phyloP scores from a whole-genome alignment of 202 grass and related monocot species.

The Thinopyrum obtusiflorum region DNA sequence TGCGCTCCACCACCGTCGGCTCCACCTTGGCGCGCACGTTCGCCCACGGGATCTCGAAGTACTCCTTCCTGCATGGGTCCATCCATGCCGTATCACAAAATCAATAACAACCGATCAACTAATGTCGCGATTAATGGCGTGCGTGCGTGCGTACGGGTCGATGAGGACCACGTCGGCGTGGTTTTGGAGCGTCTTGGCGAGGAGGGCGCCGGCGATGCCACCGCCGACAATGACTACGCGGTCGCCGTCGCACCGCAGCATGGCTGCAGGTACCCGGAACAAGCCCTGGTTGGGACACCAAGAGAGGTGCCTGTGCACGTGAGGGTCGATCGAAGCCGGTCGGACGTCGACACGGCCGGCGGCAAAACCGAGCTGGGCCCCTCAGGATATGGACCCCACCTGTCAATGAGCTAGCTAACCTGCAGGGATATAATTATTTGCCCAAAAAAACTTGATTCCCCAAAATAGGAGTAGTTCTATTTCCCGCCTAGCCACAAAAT shows the following conservation, averaged over 20 bases:
- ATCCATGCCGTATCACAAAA: background rate
- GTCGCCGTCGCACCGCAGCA: constrained; percentile 41
- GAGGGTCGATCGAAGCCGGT: background rate
- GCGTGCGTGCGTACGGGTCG: constrained; percentile 53
- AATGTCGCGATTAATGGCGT: background rate
- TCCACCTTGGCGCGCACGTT: constrained; percentile 78
- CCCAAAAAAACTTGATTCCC: background rate
- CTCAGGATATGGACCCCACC: background rate
- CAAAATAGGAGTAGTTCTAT: constrained; percentile 33
- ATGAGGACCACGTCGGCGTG: constrained; percentile 61
- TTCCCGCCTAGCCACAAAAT: constrained; percentile 8
- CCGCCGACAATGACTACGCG: constrained; percentile 62
- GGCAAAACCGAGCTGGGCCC: background rate
- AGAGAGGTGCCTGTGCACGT: background rate
- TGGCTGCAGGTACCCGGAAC: background rate
- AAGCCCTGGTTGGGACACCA: background rate
- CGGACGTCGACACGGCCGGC: background rate
- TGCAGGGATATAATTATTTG: background rate
- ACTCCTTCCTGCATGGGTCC: constrained; percentile 57
- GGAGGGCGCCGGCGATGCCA: constrained; percentile 62
- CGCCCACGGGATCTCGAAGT: constrained; percentile 86
- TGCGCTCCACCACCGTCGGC: constrained; percentile 47
- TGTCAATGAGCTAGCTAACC: background rate
- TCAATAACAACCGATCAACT: background rate
- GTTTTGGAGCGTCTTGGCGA: constrained; percentile 53